These are phyloP conservation scores for Bjerkandera adusta DNA, from an alignment of 1,284 basidiomycete species.

Conservation along the genomic window DNA sequence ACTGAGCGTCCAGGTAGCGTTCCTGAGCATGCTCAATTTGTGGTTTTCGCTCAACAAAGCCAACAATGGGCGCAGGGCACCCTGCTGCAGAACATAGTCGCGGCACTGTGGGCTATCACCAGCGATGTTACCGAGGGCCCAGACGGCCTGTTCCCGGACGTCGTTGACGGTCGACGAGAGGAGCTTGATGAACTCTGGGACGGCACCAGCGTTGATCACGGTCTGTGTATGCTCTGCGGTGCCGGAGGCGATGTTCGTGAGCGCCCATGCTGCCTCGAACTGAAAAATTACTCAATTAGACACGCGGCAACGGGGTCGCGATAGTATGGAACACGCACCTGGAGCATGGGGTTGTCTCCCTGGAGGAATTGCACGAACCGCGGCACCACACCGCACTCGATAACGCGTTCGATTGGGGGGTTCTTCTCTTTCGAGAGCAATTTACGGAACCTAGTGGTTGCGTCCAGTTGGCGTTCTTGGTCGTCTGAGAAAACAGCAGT, in stretches of 20 bases:
- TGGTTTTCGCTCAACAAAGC: constrained; percentile 81
- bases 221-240: constrained; percentile 99
- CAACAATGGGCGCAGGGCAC: constrained; percentile 71
- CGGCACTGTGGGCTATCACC: constrained; percentile 94
- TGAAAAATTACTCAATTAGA: constrained; percentile 38
- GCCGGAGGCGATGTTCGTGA: constrained; percentile 99
- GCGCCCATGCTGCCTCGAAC: constrained; percentile 99
- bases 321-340: constrained; percentile 50
- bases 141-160: constrained; percentile 95
- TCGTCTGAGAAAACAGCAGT: constrained; percentile 91
- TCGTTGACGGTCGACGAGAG: constrained; percentile 86
- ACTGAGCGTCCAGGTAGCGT: constrained; percentile 97
- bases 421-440: constrained; percentile 99
- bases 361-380: constrained; percentile 96
- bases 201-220: constrained; percentile 92
- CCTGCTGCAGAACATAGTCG: constrained; percentile 84
- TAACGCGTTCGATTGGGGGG: constrained; percentile 99
- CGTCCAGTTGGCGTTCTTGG: constrained; percentile 89
- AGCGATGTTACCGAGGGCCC: constrained; percentile 96
- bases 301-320: constrained; percentile 2
- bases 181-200: constrained; percentile 97
- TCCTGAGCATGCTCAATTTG: constrained; percentile 96
- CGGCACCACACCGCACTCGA: constrained; percentile 95
- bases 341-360: constrained; percentile 90
- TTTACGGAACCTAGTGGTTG: constrained; percentile 97